Conservation (phyloP, 2,329 filamentous ascomycete species). For the Akanthomyces muscarius region DNA sequence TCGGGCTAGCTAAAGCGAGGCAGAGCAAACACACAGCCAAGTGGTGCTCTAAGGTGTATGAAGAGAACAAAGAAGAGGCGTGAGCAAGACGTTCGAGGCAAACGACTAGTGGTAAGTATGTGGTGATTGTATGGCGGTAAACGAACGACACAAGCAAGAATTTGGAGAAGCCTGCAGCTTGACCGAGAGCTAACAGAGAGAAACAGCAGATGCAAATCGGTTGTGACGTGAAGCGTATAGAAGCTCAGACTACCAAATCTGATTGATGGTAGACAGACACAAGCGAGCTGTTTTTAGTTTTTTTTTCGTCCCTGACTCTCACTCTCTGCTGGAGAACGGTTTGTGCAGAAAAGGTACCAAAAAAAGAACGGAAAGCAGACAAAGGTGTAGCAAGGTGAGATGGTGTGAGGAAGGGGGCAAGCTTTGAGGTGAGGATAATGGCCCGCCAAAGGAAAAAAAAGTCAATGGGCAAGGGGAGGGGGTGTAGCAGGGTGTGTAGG, state of each 20-base stretch:
- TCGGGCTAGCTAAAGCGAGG: neutral
- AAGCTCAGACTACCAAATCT: neutral
- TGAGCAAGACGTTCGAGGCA: neutral
- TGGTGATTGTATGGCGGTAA: neutral
- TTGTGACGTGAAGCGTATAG: neutral
- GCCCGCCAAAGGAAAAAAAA: conserved; percentile 11
- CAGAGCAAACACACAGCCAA: conserved; percentile 12
- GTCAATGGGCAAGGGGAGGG: conserved; percentile 11
- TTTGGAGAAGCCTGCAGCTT: neutral
- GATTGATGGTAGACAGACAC: neutral
- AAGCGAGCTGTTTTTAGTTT: neutral
- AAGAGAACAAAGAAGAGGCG: conserved; percentile 4
- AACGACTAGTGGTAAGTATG: neutral
- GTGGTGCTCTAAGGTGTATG: neutral
- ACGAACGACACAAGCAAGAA: conserved; percentile 10
- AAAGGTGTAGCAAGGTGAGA: conserved; percentile 13
- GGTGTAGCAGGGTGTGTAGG: conserved; percentile 6
- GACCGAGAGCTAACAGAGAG: neutral
- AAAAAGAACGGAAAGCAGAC: neutral
- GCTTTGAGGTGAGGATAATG: conserved; percentile 13
- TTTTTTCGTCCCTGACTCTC: neutral
- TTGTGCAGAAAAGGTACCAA: neutral
- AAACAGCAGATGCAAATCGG: neutral
- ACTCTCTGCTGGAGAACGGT: neutral
- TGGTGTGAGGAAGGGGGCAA: neutral